Evolutionary conservation across 2,329 filamentous ascomycete genomes (phyloP), one percentile per base, ranked within the genome.

Genomic region (Colletotrichum trifolii): DNA sequence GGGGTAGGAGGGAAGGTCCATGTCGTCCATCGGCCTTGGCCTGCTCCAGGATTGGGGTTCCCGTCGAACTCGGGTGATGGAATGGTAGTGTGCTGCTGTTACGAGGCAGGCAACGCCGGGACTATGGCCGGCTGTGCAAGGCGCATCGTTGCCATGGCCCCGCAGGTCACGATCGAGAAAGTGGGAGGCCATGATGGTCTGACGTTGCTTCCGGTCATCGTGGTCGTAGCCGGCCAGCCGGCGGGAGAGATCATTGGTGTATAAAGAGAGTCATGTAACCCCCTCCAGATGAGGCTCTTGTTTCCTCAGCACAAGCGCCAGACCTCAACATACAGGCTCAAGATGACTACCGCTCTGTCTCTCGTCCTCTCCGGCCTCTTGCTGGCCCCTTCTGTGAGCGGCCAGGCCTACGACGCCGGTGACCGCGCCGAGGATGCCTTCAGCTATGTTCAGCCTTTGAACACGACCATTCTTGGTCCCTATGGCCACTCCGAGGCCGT

Each of bases 281-380:
- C 47, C 58, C 2, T 11, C 12, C 25, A 10, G 5, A 36, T 48
- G 42, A 33, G 12, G 4, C 40, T 57, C 25, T 38, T 4, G 46
- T 33, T 48, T 57, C 50, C 38, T 40, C 62, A 66, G 58, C 53
- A 62, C 58, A 62, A 56, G 63, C 63, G 58, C 53, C 46, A 52
- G 52, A 49, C 34, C 53, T 62, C 63, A 57, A 17, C 50, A 53
- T 42, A 56, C 48, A 49, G 58, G 52, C 42, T 62, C 33, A 68
- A 69, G 47, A 55, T 71, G 53, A 60, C 64, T 36, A 66, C 71
- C 43, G 61, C 68, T 50, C 59, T 83, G 93, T 54, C 64, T 77
- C 49, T 74, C 73, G 25, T 93, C 52, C 64, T 78, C 39, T 74
- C 75, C n/a, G 69, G 74, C 67, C 70, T 76, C n/a, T 53, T 76